phyloP scores from a whole-genome alignment of 257 asterid genomes.

The Plantago major region DNA sequence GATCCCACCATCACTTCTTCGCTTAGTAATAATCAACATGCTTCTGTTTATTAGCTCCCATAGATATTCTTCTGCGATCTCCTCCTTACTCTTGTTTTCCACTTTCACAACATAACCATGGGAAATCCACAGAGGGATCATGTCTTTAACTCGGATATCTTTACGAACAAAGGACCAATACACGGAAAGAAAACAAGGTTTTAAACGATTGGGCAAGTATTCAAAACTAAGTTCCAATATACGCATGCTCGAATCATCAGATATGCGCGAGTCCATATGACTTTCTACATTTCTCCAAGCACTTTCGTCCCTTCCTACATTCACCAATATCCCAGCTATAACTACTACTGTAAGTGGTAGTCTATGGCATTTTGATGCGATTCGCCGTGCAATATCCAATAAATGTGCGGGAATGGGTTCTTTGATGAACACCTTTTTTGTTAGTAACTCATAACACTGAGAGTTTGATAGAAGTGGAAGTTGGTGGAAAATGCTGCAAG shows the following conservation, averaged over 20 bases:
- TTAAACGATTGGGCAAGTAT: slow-evolving; percentile 1
- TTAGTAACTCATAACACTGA: background rate
- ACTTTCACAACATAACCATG: background rate
- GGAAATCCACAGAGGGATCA: background rate
- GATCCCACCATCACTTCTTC: slow-evolving; percentile 9
- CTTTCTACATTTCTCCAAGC: slow-evolving; percentile 2
- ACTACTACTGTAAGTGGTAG: background rate
- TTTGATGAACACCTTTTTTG: background rate
- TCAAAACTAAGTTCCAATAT: slow-evolving; percentile 7
- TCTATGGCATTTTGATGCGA: background rate
- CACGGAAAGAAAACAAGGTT: slow-evolving; percentile 1
- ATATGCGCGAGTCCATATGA: background rate
- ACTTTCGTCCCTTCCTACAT: background rate
- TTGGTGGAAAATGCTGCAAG: background rate
- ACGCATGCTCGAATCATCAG: background rate
- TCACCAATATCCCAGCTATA: background rate
- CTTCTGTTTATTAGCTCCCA: slow-evolving; percentile 8
- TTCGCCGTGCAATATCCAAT: background rate
- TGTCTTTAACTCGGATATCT: background rate
- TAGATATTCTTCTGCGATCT: slow-evolving; percentile 1
- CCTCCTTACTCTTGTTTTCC: background rate
- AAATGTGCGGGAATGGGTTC: background rate
- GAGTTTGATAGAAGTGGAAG: background rate
- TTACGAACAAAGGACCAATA: background rate
- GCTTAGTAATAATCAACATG: background rate